Evolutionary conservation across 2,329 filamentous ascomycete species (phyloP), one percentile per base, ranked within the genome.

Genomic region (Stachybotrys chlorohalonatus): DNA sequence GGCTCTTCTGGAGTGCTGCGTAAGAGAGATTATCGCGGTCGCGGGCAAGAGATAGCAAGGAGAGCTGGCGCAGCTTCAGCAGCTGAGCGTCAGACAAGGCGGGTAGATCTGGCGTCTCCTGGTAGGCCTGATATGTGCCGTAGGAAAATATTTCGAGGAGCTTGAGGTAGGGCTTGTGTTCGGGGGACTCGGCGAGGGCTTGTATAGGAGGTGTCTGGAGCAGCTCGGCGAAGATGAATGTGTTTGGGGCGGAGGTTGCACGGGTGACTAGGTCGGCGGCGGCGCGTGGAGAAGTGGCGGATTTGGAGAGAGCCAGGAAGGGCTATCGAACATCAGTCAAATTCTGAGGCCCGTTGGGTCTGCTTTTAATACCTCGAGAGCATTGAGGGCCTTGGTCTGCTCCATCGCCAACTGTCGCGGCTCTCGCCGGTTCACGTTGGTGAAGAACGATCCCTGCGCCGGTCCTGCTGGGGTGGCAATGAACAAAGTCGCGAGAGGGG

Each of bases 211-310:
- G 84, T 1, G 85, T 84, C 63, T 88, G 81, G 45, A 99, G 84
- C n/a, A 99, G 85, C 74, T 97, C 93, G 61, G 89, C 84, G 75
- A 99, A 99, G 73, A 97, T 81, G 71, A 87, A 99, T 60, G 92
- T 95, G 71, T 91, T 89, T 31, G 89, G 84, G 54, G 86, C 86
- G n/a, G 90, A 91, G 52, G 91, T 97, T 58, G 92, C 94, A 72
- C 91, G 89, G 49, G 80, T 84, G 68, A 97, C 82, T 53, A 97
- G 83, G 68, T 96, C 91, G 65, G 89, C 86, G 47, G 92, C 87
- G 56, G 91, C 90, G 62, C 89, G 86, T 47, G 90, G 86, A 11
- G 91, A 90, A 7, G 84, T 89, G 58, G 90, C 90, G 11, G 90
- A 89, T 68, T 92, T 94, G 65, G 88, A 87, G 60, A 96, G 87